Percentiles rank a stretch among this genome's conserved stretches.
Evolutionary conservation across 176 grass and related monocot species (phyloP).

Genomic region (Elaeis guineensis): DNA sequence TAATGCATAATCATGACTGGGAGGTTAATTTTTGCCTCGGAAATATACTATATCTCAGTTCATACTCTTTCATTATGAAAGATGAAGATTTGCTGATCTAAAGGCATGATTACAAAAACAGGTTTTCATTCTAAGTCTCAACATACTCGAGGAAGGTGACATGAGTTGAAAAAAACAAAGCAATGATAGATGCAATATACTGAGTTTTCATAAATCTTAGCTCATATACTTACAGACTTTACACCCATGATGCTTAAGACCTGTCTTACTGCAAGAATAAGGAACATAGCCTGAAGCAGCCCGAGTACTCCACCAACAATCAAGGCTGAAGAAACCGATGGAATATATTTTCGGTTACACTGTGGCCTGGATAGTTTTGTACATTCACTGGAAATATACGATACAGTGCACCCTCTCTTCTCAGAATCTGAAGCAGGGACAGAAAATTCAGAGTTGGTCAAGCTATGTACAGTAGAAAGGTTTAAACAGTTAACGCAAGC

Average conservation of each 20-base stretch:
- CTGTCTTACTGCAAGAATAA: conserved; percentile 56
- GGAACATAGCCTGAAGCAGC: conserved; percentile 74
- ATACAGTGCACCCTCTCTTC: conserved; percentile 21
- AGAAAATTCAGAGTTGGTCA: background rate
- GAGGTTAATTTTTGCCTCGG: no score
- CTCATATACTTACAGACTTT: conserved; percentile 41
- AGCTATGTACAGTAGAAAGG: background rate
- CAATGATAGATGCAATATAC: no score
- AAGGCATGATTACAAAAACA: no score
- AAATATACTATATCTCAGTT: no score
- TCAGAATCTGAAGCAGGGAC: conserved; percentile 34
- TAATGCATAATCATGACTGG: no score
- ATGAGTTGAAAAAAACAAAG: no score
- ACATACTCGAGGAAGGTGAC: no score
- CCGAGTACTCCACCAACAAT: conserved; percentile 79
- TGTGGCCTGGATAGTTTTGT: conserved; percentile 22
- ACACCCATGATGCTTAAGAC: conserved; percentile 79
- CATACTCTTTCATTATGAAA: no score
- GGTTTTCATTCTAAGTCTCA: no score
- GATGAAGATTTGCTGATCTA: no score
- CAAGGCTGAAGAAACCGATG: conserved; percentile 81
- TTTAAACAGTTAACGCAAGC: no score
- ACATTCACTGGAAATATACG: conserved; percentile 30
- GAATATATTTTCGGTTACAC: conserved; percentile 67
- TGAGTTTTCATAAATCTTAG: background rate